Conservation (phyloP, 257 asterid genomes). For the Jacaranda mimosifolia region DNA sequence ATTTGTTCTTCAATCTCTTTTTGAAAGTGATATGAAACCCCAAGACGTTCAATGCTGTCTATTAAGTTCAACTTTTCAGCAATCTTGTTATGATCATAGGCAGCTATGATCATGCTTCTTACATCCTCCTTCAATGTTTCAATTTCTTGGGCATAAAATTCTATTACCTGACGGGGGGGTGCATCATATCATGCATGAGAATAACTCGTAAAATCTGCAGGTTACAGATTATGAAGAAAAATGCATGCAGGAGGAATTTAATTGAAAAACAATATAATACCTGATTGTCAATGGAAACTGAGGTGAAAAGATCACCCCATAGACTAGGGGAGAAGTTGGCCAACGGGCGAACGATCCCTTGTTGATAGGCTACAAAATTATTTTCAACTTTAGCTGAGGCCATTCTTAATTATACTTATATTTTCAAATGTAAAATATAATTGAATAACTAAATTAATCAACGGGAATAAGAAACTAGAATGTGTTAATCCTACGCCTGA, state of each 20-base stretch:
- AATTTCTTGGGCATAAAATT: slow-evolving; percentile 33
- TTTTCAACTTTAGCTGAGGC: no score
- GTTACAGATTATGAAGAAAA: no score
- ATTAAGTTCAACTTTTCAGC: slow-evolving; percentile 37
- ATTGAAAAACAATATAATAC: slow-evolving; percentile 3
- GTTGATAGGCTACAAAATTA: no score
- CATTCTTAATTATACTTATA: no score
- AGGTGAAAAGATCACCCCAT: slow-evolving; percentile 47
- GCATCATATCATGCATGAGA: no score
- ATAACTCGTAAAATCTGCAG: no score
- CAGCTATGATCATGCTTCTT: slow-evolving; percentile 25
- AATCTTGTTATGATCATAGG: not conserved
- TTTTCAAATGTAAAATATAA: no score
- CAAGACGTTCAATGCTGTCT: slow-evolving; percentile 48
- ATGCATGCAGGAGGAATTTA: not conserved
- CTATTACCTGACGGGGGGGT: not conserved
- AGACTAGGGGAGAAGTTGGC: no score
- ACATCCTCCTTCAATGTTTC: slow-evolving; percentile 43
- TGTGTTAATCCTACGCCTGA: no score
- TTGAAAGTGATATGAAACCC: slow-evolving; percentile 49
- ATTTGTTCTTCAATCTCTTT: no score
- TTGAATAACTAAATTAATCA: no score
- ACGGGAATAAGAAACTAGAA: not conserved
- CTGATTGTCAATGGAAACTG: slow-evolving; percentile 26
- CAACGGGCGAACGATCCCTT: slow-evolving; percentile 10